Evolutionary conservation across 2,329 filamentous ascomycete genomes (phyloP).

Genomic region (Aspergillus piperis): DNA sequence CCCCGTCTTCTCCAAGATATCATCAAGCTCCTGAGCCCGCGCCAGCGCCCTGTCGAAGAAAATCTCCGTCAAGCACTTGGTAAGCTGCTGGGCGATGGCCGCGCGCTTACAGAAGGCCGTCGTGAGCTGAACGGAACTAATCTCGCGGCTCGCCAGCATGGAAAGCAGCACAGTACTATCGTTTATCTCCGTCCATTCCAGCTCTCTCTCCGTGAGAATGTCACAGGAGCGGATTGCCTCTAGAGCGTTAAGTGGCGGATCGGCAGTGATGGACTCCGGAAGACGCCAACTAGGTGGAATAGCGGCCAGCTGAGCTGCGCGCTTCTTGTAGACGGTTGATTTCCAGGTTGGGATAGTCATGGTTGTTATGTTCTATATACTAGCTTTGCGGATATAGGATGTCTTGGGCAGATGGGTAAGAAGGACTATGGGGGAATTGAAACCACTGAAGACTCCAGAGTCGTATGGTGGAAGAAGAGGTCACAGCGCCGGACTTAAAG

Average conservation of each 20-base stretch:
- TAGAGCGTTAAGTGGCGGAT: conserved; percentile 14
- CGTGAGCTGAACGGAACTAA: conserved; percentile 19
- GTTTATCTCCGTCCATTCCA: conserved; percentile 26
- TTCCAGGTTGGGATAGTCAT: conserved; percentile 22
- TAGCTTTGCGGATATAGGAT: background rate
- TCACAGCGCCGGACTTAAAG: background rate
- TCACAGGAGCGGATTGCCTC: conserved; percentile 22
- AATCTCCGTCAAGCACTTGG: conserved; percentile 29
- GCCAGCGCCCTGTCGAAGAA: conserved; percentile 57
- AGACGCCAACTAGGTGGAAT: conserved; percentile 28
- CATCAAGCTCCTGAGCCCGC: conserved; percentile 53
- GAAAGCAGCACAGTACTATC: conserved; percentile 21
- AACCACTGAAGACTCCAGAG: background rate
- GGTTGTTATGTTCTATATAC: background rate
- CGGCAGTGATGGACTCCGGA: conserved; percentile 10
- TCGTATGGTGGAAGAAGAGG: background rate
- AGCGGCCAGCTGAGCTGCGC: conserved; percentile 20
- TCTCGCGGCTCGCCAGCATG: conserved; percentile 13
- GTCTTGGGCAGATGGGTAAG: background rate
- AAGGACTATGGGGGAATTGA: background rate
- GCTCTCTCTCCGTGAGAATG: conserved; percentile 23
- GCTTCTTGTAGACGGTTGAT: conserved; percentile 22
- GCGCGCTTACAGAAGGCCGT: conserved; percentile 25
- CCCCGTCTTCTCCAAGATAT: conserved; percentile 51
- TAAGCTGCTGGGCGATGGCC: conserved; percentile 24